These are phyloP conservation scores for Deakozyma indianensis DNA, from an alignment of 805 yeast species.

Conservation along the genomic window DNA sequence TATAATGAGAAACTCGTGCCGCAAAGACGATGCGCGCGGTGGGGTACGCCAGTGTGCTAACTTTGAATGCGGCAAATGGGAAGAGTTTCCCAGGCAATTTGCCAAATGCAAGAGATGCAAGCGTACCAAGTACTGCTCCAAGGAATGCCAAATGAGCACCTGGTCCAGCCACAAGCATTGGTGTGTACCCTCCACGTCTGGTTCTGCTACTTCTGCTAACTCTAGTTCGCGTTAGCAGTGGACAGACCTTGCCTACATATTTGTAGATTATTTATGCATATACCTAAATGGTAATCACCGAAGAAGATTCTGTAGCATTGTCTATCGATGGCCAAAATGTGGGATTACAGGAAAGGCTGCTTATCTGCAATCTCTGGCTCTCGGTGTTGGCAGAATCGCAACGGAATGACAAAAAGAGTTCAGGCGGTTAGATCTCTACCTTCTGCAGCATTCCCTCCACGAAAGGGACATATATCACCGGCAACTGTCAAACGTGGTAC, in stretches of 20 bases:
- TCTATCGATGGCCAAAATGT: no score
- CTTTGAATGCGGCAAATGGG: slow-evolving; percentile 92
- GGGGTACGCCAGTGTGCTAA: slow-evolving; percentile 93
- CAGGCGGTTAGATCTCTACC: no score
- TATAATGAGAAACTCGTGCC: slow-evolving; percentile 91
- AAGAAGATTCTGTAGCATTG: no score
- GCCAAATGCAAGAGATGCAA: slow-evolving; percentile 92
- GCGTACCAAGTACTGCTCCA: slow-evolving; percentile 86
- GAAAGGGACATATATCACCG: no score
- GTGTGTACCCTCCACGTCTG: slow-evolving; percentile 35
- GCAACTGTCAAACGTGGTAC: no score
- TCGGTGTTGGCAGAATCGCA: no score
- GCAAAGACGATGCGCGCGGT: slow-evolving; percentile 73
- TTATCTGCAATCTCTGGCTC: no score
- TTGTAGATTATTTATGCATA: slow-evolving; percentile 1
- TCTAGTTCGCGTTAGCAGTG: slow-evolving; percentile 1
- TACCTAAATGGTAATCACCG: not conserved
- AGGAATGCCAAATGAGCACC: slow-evolving; percentile 80
- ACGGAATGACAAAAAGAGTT: no score
- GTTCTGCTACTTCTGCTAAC: slow-evolving; percentile 3
- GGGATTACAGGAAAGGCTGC: no score
- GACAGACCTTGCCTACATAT: not conserved
- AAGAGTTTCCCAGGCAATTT: slow-evolving; percentile 74
- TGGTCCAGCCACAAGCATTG: slow-evolving; percentile 92
- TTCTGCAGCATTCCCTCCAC: no score